phyloP scores from a whole-genome alignment of 2,329 filamentous ascomycete species.

The Exophiala sp. region DNA sequence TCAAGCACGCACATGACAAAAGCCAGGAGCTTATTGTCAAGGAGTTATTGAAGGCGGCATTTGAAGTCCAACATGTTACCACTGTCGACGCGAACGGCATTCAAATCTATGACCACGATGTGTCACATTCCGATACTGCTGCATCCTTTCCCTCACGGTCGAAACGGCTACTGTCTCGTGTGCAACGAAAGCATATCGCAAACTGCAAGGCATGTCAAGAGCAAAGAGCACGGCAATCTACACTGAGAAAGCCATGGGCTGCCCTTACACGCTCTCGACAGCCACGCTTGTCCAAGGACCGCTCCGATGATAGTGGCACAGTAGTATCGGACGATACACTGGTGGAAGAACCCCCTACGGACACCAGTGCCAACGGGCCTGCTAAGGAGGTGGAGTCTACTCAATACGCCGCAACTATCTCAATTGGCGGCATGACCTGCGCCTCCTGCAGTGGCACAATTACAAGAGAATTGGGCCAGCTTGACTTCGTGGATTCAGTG shows the following conservation, averaged over 20 bases:
- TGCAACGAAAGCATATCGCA: conserved; percentile 39
- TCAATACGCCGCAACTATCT: conserved; percentile 30
- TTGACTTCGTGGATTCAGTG: conserved; percentile 53
- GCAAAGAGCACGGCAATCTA: conserved; percentile 33
- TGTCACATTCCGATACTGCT: conserved; percentile 17
- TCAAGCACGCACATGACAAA: conserved; percentile 35
- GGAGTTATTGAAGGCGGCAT: conserved; percentile 41
- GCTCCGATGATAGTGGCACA: conserved; percentile 5
- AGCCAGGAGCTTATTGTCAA: conserved; percentile 34
- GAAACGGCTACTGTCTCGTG: conserved; percentile 23
- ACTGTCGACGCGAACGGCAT: conserved; percentile 35
- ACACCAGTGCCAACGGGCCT: conserved; percentile 15
- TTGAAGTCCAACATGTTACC: conserved; percentile 43
- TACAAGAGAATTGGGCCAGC: conserved; percentile 52
- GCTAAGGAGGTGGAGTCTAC: conserved; percentile 1
- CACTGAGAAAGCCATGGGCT: conserved; percentile 19
- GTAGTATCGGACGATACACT: conserved; percentile 13
- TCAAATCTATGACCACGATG: conserved; percentile 35
- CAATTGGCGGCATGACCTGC: conserved; percentile 69
- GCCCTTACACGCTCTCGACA: conserved; percentile 14
- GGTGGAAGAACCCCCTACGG: conserved; percentile 6
- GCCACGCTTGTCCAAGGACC: neutral
- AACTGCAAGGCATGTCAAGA: conserved; percentile 48
- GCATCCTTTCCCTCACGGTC: conserved; percentile 9
- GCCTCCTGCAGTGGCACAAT: conserved; percentile 62